phyloP scores from a whole-genome alignment of 1,284 basidiomycete genomes.

The Boletus sp. region DNA sequence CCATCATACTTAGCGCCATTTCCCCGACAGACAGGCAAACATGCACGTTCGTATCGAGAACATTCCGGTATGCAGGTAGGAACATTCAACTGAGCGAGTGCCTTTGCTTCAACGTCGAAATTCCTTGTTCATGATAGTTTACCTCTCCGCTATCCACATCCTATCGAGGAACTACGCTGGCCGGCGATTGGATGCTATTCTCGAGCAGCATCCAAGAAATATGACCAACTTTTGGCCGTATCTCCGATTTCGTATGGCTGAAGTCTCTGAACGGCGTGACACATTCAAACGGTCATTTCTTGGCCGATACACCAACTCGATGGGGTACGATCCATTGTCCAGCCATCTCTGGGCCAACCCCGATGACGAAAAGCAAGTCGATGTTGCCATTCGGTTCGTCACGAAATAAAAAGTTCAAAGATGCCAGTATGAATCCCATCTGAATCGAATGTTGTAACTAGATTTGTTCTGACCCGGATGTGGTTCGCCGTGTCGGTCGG shows the following conservation, averaged over 20 bases:
- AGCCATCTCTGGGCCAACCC: conserved; percentile 56
- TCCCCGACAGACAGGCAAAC: conserved; percentile 38
- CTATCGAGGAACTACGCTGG: conserved; percentile 47
- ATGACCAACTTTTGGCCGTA: conserved; percentile 71
- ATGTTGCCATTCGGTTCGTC: conserved; percentile 51
- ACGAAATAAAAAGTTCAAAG: not conserved
- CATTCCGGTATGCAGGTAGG: conserved; percentile 64
- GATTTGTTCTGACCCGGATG: conserved; percentile 58
- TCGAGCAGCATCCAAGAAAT: conserved; percentile 38
- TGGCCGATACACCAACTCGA: conserved; percentile 25
- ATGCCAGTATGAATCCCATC: not conserved
- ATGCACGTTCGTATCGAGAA: conserved; percentile 51
- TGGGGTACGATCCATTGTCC: conserved; percentile 36
- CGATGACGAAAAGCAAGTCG: conserved; percentile 52
- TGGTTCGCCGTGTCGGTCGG: conserved; percentile 60
- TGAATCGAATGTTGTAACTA: conserved; percentile 25
- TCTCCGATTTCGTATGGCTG: conserved; percentile 45
- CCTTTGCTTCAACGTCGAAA: not conserved
- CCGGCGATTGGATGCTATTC: conserved; percentile 39
- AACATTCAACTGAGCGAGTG: not conserved
- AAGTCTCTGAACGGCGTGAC: conserved; percentile 36
- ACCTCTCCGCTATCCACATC: conserved; percentile 52
- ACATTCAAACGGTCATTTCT: conserved; percentile 51
- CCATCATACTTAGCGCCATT: conserved; percentile 52
- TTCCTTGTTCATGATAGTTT: conserved; percentile 39